Evolutionary conservation across 352 stramenopile species (phyloP).

Genomic region (Phytophthora citricola): DNA sequence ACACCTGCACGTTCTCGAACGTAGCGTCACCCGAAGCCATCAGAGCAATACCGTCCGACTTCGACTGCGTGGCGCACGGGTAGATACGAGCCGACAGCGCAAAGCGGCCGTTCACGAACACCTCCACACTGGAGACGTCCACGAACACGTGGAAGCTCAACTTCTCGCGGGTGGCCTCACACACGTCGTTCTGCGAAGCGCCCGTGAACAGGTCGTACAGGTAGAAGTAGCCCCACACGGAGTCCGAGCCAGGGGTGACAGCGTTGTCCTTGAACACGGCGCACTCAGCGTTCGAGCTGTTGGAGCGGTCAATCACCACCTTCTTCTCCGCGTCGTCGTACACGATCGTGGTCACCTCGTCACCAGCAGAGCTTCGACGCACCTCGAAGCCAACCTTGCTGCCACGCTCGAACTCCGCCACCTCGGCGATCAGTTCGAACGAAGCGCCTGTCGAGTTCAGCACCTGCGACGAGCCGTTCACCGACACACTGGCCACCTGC

Average conservation of each 20-base stretch:
- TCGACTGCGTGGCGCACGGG: constrained; percentile 54
- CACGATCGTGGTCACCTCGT: constrained; percentile 65
- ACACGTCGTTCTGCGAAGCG: constrained; percentile 31
- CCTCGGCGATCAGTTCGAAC: constrained; percentile 62
- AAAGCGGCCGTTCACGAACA: constrained; percentile 79
- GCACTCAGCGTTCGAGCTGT: constrained; percentile 57
- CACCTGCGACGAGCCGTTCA: constrained; percentile 40
- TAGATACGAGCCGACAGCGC: constrained; percentile 71
- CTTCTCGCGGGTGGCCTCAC: constrained; percentile 48
- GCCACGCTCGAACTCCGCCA: constrained; percentile 50
- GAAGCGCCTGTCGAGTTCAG: constrained; percentile 54
- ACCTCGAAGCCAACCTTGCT: constrained; percentile 67
- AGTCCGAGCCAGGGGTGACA: constrained; percentile 39
- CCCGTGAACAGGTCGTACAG: constrained; percentile 57
- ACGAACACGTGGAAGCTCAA: constrained; percentile 11
- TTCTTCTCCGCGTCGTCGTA: constrained; percentile 72
- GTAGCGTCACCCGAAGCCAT: constrained; percentile 46
- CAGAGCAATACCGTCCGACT: constrained; percentile 66
- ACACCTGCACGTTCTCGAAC: constrained; percentile 72
- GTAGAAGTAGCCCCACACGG: constrained; percentile 62
- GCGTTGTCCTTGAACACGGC: constrained; percentile 47
- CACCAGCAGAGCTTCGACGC: constrained; percentile 46
- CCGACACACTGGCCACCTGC: constrained; percentile 28
- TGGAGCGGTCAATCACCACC: constrained; percentile 63
- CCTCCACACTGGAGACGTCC: constrained; percentile 26